Base-by-base conservation (phyloP, 1,284 basidiomycete genomes). In the Binderoboletus segoi region DNA sequence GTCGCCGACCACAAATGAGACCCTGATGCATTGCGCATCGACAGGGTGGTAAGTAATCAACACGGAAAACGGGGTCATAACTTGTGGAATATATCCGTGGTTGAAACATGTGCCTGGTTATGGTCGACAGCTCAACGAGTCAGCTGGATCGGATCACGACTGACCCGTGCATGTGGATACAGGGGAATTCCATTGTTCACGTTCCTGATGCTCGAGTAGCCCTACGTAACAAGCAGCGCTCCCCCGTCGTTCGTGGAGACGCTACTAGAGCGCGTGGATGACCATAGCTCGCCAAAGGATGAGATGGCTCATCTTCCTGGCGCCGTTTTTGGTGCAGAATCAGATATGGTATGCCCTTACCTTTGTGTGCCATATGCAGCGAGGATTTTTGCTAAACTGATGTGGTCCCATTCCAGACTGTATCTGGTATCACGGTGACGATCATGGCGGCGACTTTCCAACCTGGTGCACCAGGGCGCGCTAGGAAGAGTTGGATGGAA, bases 81-180 rank as follows among this genome's bases (percentile, higher is more conserved):
- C 72, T 78, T 42, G 82, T 89, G 24, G 85, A 88, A 64, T 65
- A 73, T 4, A 81, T 78, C 85, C 86, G 0, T 73, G 80, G 63
- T 70, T 89, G 24, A 72, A 72, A 68, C 80, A 71, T 21, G 67
- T 65, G 10, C 60, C 64, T 33, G 58, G 66, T 7, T 54, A 53
- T 35, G 52, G 40, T 26, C 23, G 8, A 20, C 30, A 61, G 41
- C 59, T 61, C 18, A 40, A 37, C 18, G 50, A 58, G 2, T 82
- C 61, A 61, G 35, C 7, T 63, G 12, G 20, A 60, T 43, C 35
- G 54, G 5, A 58, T 63, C 12, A 54, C 48, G 13, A 33, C 35
- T 24, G 54, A 61, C 2, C 43, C 53, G 41, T n/a, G 61, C 54
- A 13, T 23, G 61, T 21, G 1, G 16, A 30, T n/a, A 32, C 13